Percentiles rank a stretch among this genome's conserved stretches.
Conservation (phyloP, 129 eudicot species). For the Gnaphalium uliginosum region DNA sequence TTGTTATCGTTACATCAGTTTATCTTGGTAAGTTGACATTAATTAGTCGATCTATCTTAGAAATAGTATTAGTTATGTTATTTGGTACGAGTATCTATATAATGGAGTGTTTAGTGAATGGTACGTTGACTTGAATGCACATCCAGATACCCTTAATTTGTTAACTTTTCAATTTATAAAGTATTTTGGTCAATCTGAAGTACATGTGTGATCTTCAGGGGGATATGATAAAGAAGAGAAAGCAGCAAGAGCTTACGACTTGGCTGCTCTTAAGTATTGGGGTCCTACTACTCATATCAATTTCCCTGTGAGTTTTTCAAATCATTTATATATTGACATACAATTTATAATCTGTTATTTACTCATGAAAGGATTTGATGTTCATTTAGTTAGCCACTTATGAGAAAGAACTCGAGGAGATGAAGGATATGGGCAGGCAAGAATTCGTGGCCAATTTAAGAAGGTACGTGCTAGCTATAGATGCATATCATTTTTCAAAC, state of each 20-base stretch:
- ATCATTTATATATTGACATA: neutral
- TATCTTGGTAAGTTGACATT: constrained; percentile 61
- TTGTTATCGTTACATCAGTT: constrained; percentile 37
- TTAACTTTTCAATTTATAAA: no score
- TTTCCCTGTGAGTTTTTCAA: constrained; percentile 59
- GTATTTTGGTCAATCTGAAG: no score
- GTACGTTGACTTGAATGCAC: no score
- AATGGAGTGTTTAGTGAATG: no score
- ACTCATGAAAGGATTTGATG: neutral
- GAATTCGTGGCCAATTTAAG: constrained; percentile 91
- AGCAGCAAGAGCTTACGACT: constrained; percentile 93
- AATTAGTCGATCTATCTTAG: no score
- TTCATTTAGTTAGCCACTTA: constrained; percentile 56
- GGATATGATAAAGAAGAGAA: constrained; percentile 98
- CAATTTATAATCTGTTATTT: neutral
- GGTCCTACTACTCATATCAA: constrained; percentile 86
- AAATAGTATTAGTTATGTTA: no score
- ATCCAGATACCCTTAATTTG: no score
- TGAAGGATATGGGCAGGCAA: constrained; percentile 84
- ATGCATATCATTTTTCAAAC: neutral
- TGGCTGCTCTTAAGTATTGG: constrained; percentile 97
- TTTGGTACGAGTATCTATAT: no score
- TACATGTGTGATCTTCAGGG: constrained; percentile 46
- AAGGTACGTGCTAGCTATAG: constrained; percentile 73
- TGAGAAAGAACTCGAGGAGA: constrained; percentile 82